phyloP scores from a whole-genome alignment of 495 filamentous ascomycete genomes.

The Penicillium subrubescens region DNA sequence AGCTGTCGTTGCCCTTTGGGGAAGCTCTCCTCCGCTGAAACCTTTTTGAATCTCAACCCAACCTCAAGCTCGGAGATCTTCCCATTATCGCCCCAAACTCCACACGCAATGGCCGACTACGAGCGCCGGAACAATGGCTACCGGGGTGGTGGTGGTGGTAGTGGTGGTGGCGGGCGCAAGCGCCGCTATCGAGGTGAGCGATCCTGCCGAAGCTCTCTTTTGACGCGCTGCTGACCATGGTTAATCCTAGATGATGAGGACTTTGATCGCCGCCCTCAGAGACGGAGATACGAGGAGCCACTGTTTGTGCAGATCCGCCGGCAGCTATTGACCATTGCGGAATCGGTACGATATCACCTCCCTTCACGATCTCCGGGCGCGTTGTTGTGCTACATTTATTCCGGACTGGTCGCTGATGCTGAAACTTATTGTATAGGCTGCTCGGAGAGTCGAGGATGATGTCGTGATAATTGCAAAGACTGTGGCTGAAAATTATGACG shows the following conservation, averaged over 20 bases:
- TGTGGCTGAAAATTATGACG: slow-evolving; percentile 78
- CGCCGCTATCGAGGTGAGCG: slow-evolving; percentile 57
- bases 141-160: slow-evolving; percentile 55
- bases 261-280: slow-evolving; percentile 69
- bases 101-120: slow-evolving; percentile 67
- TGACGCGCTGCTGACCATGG: slow-evolving; percentile 12
- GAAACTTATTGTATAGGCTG: slow-evolving; percentile 48
- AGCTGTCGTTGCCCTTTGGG: slow-evolving; percentile 1
- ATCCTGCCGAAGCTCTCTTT: slow-evolving; percentile 7
- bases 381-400: slow-evolving; percentile 2
- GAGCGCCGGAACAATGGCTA: slow-evolving; percentile 60
- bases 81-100: background rate
- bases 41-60: background rate
- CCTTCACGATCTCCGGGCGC: slow-evolving; percentile 9
- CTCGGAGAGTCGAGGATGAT: slow-evolving; percentile 81
- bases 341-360: slow-evolving; percentile 59
- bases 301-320: slow-evolving; percentile 73
- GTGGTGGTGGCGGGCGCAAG: slow-evolving; percentile 66
- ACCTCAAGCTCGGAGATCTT: background rate
- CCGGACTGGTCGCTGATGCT: slow-evolving; percentile 14
- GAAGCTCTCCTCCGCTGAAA: slow-evolving; percentile 8
- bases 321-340: slow-evolving; percentile 79
- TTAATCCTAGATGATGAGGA: slow-evolving; percentile 70
- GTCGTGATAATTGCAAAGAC: slow-evolving; percentile 72
- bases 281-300: slow-evolving; percentile 80